phyloP scores from a whole-genome alignment of 257 asterid genomes.

The Gynochthodes officinalis region DNA sequence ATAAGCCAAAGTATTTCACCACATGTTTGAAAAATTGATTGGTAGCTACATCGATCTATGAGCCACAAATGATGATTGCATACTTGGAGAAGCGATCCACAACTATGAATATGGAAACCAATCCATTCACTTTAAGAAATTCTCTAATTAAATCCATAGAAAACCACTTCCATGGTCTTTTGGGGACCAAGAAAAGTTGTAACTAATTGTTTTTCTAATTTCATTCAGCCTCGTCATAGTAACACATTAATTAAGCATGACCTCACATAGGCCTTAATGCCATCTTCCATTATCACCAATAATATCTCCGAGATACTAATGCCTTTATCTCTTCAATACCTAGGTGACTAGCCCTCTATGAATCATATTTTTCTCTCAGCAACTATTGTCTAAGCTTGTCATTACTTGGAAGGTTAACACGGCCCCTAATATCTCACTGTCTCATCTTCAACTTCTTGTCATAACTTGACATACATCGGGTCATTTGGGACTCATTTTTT shows the following conservation, averaged over 20 bases:
- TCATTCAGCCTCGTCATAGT: slow-evolving; percentile 5
- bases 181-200: background rate
- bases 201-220: background rate
- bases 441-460: background rate
- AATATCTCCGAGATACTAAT: no score
- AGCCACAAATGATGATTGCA: background rate
- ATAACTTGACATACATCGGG: accelerated
- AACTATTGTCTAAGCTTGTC: background rate
- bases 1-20: no score
- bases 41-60: background rate
- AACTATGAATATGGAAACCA: background rate
- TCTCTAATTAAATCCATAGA: slow-evolving; percentile 13
- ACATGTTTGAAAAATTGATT: no score
- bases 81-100: slow-evolving; percentile 9
- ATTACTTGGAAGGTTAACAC: background rate
- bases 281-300: no score
- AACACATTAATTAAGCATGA: slow-evolving; percentile 13
- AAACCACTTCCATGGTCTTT: slow-evolving; percentile 1
- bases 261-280: background rate
- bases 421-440: background rate
- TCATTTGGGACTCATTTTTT: background rate
- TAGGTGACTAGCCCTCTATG: slow-evolving; percentile 1
- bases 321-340: no score
- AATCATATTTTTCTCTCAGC: background rate
- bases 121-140: background rate